Base-by-base conservation (phyloP, 164 flowering plant genomes). In the Umbellularia californica region DNA sequence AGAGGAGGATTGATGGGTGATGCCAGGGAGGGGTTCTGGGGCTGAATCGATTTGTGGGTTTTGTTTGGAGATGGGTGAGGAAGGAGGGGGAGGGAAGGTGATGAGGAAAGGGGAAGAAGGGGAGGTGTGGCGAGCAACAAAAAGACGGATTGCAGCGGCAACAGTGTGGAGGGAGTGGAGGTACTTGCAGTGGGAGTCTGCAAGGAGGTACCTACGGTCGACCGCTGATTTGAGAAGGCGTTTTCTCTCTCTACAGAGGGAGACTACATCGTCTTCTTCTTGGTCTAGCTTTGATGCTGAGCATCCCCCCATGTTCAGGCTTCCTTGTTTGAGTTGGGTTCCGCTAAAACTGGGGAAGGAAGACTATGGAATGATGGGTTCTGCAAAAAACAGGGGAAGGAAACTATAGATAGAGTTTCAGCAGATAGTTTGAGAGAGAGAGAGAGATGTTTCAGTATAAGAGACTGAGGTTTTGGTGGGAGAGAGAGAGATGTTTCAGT, bases 181-280 rank as follows among this genome's bases (percentile, higher is more conserved):
- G 73, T 88, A 87, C 68, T 78, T 84, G 66, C 77, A 83, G 68
- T 88, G 92, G 0, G 87, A 84, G 14, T 85, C 85, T 0, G 90
- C 87, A 27, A 88, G 79, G 9, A 80, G 80, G 72, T 82, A 79
- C 33, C 92, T 72, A 2, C 83, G 76, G 58, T 85, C 81, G 15
- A 85, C 81, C 4, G 84, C 84, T 50, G 81, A 74, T 77, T 85
- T 87, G 72, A 87, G 33, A 28, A 83, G 83, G 14, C 80, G 80
- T 70, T 83, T 87, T 25, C 90, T 82, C 65, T 84, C 87, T 67
- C 71, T 81, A 58, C 85, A 84, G 33, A 87, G 65, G 0, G 78
- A 67, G 14, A 87, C 85, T 0, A 83, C 90, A 19, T 82, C 83
- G 1, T 79, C 84, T 71, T 80, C 88, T 17, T 81, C 85, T 2